phyloP scores from a whole-genome alignment of 2,329 filamentous ascomycete genomes.

The Paraphaeosphaeria sporulosa region DNA sequence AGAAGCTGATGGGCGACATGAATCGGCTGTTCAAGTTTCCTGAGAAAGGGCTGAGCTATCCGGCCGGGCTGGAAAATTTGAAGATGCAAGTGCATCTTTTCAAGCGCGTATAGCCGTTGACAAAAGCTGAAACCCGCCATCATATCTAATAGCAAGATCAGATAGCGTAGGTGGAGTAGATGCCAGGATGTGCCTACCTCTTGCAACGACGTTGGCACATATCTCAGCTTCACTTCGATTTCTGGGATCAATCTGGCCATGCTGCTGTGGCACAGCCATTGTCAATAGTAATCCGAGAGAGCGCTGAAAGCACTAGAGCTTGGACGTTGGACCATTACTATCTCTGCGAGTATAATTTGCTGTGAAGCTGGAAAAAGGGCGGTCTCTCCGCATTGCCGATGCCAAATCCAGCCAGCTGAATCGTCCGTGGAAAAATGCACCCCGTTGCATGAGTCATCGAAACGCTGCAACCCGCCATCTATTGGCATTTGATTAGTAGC shows the following conservation, averaged over 20 bases:
- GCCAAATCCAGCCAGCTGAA: background rate
- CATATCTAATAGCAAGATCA: no score
- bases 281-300: background rate
- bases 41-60: background rate
- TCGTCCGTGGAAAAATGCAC: background rate
- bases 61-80: background rate
- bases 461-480: no score
- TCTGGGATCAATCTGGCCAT: no score
- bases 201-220: background rate
- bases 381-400: background rate
- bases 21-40: background rate
- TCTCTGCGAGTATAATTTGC: background rate
- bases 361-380: background rate
- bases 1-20: background rate
- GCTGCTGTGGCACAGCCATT: no score
- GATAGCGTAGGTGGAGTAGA: no score
- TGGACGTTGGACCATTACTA: background rate
- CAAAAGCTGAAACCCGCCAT: slow-evolving; percentile 2
- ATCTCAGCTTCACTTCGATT: no score
- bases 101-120: background rate
- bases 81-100: background rate
- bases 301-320: background rate
- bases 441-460: no score
- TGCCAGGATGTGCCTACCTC: background rate
- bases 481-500: no score